Conservation (phyloP, 768 basidiomycete species). For the Tulasnella sp. region DNA sequence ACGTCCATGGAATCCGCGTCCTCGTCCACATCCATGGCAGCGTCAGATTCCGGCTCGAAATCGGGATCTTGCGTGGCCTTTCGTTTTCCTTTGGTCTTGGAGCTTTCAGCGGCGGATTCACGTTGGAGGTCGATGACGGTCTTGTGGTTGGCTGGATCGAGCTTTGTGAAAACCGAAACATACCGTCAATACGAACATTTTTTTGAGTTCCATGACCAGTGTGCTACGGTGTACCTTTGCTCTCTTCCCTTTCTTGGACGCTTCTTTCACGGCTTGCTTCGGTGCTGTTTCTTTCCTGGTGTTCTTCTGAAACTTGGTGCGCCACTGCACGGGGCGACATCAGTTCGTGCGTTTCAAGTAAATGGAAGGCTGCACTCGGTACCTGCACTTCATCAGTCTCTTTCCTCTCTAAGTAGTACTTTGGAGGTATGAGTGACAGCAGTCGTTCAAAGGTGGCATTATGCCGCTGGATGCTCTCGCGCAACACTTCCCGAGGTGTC, state of each 20-base stretch:
- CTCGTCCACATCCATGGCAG: constrained; percentile 23
- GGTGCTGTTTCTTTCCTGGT: constrained; percentile 76
- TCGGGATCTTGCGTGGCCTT: constrained; percentile 17
- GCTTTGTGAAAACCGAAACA: constrained; percentile 45
- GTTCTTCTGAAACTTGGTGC: constrained; percentile 73
- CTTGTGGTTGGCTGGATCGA: constrained; percentile 87
- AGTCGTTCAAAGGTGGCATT: constrained; percentile 80
- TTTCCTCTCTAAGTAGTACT: constrained; percentile 81
- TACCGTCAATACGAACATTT: no score
- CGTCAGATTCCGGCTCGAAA: constrained; percentile 26
- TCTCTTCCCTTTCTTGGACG: constrained; percentile 75
- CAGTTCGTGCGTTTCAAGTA: neutral
- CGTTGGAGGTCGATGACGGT: constrained; percentile 63
- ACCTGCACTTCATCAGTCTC: constrained; percentile 24
- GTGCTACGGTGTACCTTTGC: constrained; percentile 50
- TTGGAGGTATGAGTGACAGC: constrained; percentile 76
- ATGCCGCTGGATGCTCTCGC: constrained; percentile 54
- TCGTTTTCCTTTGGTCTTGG: constrained; percentile 28
- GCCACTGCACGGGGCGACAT: constrained; percentile 30
- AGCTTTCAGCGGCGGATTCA: constrained; percentile 33
- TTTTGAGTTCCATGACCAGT: no score
- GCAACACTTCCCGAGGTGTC: constrained; percentile 20
- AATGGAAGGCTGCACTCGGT: neutral
- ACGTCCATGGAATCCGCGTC: constrained; percentile 27
- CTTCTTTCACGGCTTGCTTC: constrained; percentile 82